These are phyloP conservation scores for Fraxinus latifolia DNA, from an alignment of 305 asterid genomes.

Conservation along the genomic window DNA sequence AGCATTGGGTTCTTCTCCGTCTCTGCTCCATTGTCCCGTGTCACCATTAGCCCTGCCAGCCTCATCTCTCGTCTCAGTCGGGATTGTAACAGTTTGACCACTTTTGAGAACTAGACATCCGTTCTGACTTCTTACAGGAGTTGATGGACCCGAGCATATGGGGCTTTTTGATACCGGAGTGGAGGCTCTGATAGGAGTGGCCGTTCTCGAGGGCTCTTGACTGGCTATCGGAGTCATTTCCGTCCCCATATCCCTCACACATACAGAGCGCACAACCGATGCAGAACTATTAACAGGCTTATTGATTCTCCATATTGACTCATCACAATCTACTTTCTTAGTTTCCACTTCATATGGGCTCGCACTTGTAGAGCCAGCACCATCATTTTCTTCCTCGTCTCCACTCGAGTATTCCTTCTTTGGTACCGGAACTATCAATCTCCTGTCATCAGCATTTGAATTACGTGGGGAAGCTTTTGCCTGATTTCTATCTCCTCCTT, in stretches of 20 bases:
- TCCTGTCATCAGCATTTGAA: conserved; percentile 63
- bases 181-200: conserved; percentile 65
- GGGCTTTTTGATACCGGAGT: conserved; percentile 57
- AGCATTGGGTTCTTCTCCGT: conserved; percentile 35
- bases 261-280: conserved; percentile 50
- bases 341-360: conserved; percentile 35
- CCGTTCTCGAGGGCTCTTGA: conserved; percentile 80
- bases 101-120: conserved; percentile 25
- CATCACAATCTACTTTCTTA: conserved; percentile 49
- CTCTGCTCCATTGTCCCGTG: conserved; percentile 29
- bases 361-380: background rate
- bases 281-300: conserved; percentile 38
- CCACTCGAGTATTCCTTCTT: conserved; percentile 36
- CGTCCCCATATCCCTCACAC: conserved; percentile 88
- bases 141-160: conserved; percentile 44
- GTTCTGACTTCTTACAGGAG: conserved; percentile 43
- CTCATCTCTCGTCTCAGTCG: conserved; percentile 29
- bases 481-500: conserved; percentile 49
- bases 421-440: conserved; percentile 43
- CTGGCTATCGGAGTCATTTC: conserved; percentile 89
- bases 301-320: conserved; percentile 61
- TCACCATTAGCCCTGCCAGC: conserved; percentile 29
- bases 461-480: conserved; percentile 67
- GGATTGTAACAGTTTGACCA: conserved; percentile 25
- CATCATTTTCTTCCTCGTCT: conserved; percentile 28